Base-by-base conservation (phyloP, 148 eudicot genomes). In the Silene latifolia region DNA sequence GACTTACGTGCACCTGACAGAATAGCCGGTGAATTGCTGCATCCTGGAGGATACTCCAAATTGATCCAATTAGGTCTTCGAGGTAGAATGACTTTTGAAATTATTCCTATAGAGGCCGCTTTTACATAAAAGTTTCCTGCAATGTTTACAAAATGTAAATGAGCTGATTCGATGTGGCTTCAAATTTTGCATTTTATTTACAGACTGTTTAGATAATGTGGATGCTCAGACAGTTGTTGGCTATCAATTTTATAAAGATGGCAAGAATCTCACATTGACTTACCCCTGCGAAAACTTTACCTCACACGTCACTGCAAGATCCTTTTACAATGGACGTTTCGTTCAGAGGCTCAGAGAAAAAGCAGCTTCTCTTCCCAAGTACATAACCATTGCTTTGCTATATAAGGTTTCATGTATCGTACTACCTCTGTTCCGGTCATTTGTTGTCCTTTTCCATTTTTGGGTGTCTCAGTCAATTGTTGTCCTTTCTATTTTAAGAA, bases 241-340 rank as follows among this genome's bases (percentile, higher is more conserved):
- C 67, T 89, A 86, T 77, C 83, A 88, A 32, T 64, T 91, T 17
- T 91, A 83, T 69, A 91, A 85, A 80, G 91, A 89, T 27, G 91
- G 93, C 20, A 87, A 79, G 79, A 57, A 81, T 32, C 78, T 85
- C 12, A 89, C 63, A 63, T 70, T 91, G 63, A 80, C 89, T 39
- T 91, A 89, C 69, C 97, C 97, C 61, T 76, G 85, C 78, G 83
- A 89, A 63, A 71, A 83, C 10, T 89, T 80, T 42, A 62, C 66
- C 72, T 80, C 89, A 29, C 87, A 91, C 72, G 86, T 89, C 9
- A 78, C 88, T 21, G 93, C 91, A 32, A 82, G 86, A 81, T 81
- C 89, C 71, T 91, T 91, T 82, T 91, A 86, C 82, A 85, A 91
- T 70, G 97, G 97, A 42, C 87, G 97, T n/a, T 91, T 91, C 71